Evolutionary conservation across 2,329 filamentous ascomycete genomes (phyloP).

Genomic region (Trichoderma breve): DNA sequence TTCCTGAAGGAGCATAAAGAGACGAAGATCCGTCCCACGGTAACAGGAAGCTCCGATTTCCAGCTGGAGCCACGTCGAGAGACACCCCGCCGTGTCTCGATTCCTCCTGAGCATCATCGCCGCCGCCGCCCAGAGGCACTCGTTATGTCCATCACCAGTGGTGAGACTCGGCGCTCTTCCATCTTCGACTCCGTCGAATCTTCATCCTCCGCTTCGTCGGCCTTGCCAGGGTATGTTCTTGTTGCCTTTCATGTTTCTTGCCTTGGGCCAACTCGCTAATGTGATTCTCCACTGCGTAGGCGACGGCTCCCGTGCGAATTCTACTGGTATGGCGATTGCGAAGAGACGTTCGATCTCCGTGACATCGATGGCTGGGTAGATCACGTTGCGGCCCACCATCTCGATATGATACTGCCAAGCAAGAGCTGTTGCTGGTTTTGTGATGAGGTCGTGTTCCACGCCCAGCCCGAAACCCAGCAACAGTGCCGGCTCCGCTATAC

Average conservation of each 20-base stretch:
- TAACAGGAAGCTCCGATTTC: background rate
- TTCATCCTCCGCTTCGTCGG: constrained; percentile 1
- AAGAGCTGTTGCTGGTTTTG: constrained; percentile 52
- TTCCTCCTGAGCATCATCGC: background rate
- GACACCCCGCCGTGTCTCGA: background rate
- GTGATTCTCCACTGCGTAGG: background rate
- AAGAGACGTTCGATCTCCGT: constrained; percentile 36
- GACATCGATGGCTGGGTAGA: constrained; percentile 44
- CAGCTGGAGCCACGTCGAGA: background rate
- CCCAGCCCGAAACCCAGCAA: background rate
- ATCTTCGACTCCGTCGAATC: background rate
- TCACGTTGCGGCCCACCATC: constrained; percentile 43
- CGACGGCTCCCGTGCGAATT: constrained; percentile 47
- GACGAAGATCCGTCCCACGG: background rate
- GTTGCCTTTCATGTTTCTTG: background rate
- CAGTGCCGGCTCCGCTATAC: constrained; percentile 30
- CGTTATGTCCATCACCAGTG: background rate
- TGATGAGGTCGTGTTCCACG: constrained; percentile 25
- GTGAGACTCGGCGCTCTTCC: background rate
- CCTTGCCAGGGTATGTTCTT: background rate
- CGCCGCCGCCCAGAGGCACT: background rate
- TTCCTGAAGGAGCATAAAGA: background rate
- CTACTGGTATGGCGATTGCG: constrained; percentile 36
- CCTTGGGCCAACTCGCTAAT: background rate
- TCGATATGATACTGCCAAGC: background rate